Evolutionary conservation across 495 filamentous ascomycete species (phyloP).

Genomic region (Xylaria flabelliformis): DNA sequence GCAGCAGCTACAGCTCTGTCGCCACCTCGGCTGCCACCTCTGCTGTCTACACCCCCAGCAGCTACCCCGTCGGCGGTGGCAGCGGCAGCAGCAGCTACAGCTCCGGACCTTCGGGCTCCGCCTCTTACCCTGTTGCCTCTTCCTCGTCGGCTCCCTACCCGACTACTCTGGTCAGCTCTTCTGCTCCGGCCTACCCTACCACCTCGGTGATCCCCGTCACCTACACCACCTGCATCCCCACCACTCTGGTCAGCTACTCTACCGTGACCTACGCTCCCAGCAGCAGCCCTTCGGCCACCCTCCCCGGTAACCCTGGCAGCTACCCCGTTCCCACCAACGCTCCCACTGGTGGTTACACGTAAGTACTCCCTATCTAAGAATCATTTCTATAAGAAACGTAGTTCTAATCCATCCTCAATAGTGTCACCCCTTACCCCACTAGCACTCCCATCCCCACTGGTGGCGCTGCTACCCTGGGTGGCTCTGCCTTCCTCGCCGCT

Average conservation of each 20-base stretch:
- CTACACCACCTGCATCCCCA: slow-evolving; percentile 43
- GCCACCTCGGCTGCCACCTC: slow-evolving; percentile 17
- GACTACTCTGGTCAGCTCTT: slow-evolving; percentile 27
- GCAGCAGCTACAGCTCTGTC: too few species aligned
- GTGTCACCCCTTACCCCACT: slow-evolving; percentile 38
- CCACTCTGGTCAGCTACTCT: slow-evolving; percentile 57
- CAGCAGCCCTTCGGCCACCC: slow-evolving; percentile 32
- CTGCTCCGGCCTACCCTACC: slow-evolving; percentile 34
- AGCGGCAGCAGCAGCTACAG: slow-evolving; percentile 23
- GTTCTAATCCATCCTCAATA: slow-evolving; percentile 30
- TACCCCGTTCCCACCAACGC: slow-evolving; percentile 41
- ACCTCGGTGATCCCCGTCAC: slow-evolving; percentile 57
- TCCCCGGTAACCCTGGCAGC: slow-evolving; percentile 34
- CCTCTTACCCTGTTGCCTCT: not conserved
- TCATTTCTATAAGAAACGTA: not conserved
- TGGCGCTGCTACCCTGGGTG: slow-evolving; percentile 52
- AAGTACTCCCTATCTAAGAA: slow-evolving; percentile 21
- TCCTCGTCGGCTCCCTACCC: slow-evolving; percentile 34
- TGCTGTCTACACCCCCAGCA: slow-evolving; percentile 20
- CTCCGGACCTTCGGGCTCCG: slow-evolving; percentile 1
- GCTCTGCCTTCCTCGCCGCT: slow-evolving; percentile 55
- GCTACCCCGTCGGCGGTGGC: slow-evolving; percentile 8
- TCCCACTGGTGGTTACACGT: slow-evolving; percentile 41
- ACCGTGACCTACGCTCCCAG: slow-evolving; percentile 53
- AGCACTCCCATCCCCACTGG: slow-evolving; percentile 48